phyloP scores from a whole-genome alignment of 768 basidiomycete genomes.

The Calvatia gigantea region DNA sequence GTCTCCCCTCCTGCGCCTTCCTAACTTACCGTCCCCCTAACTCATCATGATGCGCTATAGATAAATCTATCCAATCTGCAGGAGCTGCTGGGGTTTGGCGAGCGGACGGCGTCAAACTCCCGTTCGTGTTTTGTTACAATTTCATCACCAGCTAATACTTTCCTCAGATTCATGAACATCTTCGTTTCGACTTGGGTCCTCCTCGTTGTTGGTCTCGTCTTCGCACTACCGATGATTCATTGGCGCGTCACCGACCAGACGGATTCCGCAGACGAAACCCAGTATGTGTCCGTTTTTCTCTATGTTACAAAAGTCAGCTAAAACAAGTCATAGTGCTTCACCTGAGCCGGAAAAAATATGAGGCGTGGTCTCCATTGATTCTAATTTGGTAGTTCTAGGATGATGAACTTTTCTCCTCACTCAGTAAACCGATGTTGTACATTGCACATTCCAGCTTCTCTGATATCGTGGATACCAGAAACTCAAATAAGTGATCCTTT shows the following conservation, averaged over 20 bases:
- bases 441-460: no score
- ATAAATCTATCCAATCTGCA: slow-evolving; percentile 75
- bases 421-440: no score
- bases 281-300: slow-evolving; percentile 27
- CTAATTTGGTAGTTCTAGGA: no score
- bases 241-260: slow-evolving; percentile 62
- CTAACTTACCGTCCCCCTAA: not conserved
- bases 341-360: not conserved
- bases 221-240: slow-evolving; percentile 73
- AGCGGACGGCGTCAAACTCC: slow-evolving; percentile 56
- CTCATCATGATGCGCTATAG: slow-evolving; percentile 24
- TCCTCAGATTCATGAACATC: slow-evolving; percentile 57
- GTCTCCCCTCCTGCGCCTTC: slow-evolving; percentile 24
- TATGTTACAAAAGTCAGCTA: not conserved
- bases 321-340: slow-evolving; percentile 22
- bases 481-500: no score
- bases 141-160: not conserved
- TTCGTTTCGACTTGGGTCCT: slow-evolving; percentile 76
- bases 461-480: no score
- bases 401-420: no score
- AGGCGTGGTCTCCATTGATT: no score
- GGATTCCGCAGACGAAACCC: slow-evolving; percentile 48
- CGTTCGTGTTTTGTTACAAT: slow-evolving; percentile 42
- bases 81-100: slow-evolving; percentile 74
- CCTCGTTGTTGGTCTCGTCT: slow-evolving; percentile 59